Conservation (phyloP, 208 protist genomes). For the Crithidia expoeki region DNA sequence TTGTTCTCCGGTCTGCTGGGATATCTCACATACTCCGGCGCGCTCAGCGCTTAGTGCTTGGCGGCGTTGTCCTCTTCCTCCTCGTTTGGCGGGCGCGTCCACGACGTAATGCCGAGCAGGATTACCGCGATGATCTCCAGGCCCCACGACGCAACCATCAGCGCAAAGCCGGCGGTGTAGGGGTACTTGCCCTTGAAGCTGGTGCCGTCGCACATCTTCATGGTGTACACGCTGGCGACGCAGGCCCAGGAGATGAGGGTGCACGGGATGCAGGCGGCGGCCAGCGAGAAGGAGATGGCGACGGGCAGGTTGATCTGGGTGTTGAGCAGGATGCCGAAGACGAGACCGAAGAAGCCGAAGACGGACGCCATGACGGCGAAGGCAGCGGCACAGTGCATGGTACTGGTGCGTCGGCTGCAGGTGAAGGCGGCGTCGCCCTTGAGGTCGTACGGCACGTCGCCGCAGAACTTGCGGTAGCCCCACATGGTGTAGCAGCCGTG, state of each 20-base stretch:
- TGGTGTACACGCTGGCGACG: constrained; percentile 46
- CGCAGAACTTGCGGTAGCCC: constrained; percentile 45
- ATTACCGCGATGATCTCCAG: constrained; percentile 41
- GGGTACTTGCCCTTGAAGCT: constrained; percentile 22
- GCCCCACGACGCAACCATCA: constrained; percentile 47
- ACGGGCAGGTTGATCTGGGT: constrained; percentile 19
- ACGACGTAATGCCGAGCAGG: constrained; percentile 27
- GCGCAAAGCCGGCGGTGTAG: constrained; percentile 49
- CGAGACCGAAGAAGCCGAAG: constrained; percentile 37
- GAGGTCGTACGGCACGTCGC: constrained; percentile 33
- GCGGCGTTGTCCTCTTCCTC: constrained; percentile 26
- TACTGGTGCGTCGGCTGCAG: constrained; percentile 30
- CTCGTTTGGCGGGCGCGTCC: constrained; percentile 29
- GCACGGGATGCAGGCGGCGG: constrained; percentile 35
- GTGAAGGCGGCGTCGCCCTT: constrained; percentile 30
- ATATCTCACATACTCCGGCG: neutral
- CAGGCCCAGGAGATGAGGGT: constrained; percentile 55
- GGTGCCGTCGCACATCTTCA: constrained; percentile 33
- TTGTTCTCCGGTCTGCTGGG: neutral
- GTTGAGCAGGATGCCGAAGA: constrained; percentile 39
- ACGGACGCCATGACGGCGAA: constrained; percentile 46
- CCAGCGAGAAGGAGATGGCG: constrained; percentile 34
- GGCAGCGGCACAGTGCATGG: constrained; percentile 42
- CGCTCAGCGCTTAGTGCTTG: constrained; percentile 17
- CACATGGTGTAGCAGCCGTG: constrained; percentile 52